Conservation (phyloP, 2,329 filamentous ascomycete species). For the Metarhizium sp. region DNA sequence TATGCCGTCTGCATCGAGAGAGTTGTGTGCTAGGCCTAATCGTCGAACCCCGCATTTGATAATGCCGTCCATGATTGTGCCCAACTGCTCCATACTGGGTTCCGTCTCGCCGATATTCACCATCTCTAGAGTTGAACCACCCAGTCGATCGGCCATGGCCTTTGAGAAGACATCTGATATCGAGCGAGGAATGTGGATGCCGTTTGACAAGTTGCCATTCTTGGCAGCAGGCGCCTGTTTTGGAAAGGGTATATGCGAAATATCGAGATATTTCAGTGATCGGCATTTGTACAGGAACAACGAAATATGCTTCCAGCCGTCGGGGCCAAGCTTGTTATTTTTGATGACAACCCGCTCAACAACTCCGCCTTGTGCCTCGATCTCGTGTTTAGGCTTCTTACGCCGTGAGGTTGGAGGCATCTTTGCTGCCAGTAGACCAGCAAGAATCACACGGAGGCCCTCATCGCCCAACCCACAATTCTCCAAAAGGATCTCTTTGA, state of each 20-base stretch:
- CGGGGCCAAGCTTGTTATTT: constrained; percentile 79
- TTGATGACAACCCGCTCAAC: constrained; percentile 83
- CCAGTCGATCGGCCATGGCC: constrained; percentile 67
- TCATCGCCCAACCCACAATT: constrained; percentile 83
- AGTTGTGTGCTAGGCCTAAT: constrained; percentile 75
- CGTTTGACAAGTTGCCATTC: constrained; percentile 22
- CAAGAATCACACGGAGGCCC: constrained; percentile 75
- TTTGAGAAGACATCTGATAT: constrained; percentile 59
- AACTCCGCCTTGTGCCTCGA: constrained; percentile 53
- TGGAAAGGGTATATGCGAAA: constrained; percentile 79
- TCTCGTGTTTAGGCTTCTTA: constrained; percentile 33
- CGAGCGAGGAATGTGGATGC: constrained; percentile 22
- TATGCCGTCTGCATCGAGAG: constrained; percentile 64
- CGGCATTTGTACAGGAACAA: constrained; percentile 86
- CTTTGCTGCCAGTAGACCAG: constrained; percentile 74
- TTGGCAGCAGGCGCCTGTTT: constrained; percentile 20
- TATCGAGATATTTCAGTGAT: constrained; percentile 74
- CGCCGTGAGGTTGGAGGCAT: constrained; percentile 45
- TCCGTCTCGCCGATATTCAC: constrained; percentile 75
- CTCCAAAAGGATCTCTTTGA: constrained; percentile 77
- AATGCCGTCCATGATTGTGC: constrained; percentile 72
- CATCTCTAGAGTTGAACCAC: constrained; percentile 68
- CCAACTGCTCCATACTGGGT: constrained; percentile 60
- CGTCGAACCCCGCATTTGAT: constrained; percentile 67
- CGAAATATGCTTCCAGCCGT: constrained; percentile 87